phyloP scores from a whole-genome alignment of 495 filamentous ascomycete species.

The Hyaloscypha hepaticicola region DNA sequence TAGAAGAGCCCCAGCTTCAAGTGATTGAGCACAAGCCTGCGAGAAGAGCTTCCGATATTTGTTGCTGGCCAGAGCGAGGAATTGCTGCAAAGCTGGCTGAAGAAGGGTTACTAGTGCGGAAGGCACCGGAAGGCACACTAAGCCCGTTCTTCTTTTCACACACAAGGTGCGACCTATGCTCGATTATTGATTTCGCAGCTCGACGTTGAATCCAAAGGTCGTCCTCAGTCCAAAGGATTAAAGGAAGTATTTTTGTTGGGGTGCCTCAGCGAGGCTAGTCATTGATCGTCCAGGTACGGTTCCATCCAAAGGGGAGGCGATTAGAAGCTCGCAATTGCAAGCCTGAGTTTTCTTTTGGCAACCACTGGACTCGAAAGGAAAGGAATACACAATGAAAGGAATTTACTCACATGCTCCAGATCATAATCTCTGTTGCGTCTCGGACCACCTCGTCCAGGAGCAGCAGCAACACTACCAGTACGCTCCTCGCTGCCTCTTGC shows the following conservation, averaged over 20 bases:
- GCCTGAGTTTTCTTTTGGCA: not conserved
- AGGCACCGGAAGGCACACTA: too few species aligned
- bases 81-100: too few species aligned
- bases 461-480: slow-evolving; percentile 61
- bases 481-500: slow-evolving; percentile 85
- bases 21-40: too few species aligned
- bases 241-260: not conserved
- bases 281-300: not conserved
- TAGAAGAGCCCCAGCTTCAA: too few species aligned
- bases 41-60: too few species aligned
- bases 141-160: too few species aligned
- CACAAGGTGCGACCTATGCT: too few species aligned
- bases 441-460: slow-evolving; percentile 70
- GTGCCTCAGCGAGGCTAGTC: not conserved
- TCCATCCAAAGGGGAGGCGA: not conserved
- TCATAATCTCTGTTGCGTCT: slow-evolving; percentile 72
- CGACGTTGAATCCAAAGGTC: too few species aligned
- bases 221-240: not conserved
- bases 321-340: not conserved
- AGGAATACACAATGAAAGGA: not conserved
- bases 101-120: too few species aligned
- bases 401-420: slow-evolving; percentile 72
- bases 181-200: too few species aligned
- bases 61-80: too few species aligned
- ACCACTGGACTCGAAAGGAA: not conserved